These are phyloP conservation scores for Penicillium concentricum DNA, from an alignment of 2,329 filamentous ascomycete genomes.

Conservation along the genomic window DNA sequence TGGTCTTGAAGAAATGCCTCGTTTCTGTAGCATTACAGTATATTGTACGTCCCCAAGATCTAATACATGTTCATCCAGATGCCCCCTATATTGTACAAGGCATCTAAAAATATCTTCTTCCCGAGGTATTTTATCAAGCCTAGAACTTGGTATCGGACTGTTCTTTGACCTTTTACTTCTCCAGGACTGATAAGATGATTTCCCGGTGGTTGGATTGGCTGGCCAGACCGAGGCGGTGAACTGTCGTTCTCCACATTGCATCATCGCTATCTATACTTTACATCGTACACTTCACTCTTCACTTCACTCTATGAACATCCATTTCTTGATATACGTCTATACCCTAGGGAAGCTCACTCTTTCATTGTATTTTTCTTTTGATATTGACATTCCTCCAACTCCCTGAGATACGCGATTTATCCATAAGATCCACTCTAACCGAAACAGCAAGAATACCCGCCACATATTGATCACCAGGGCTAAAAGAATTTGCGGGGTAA, in stretches of 20 bases:
- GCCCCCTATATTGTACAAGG: not conserved
- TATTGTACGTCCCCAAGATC: not conserved
- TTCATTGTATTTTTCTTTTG: not conserved
- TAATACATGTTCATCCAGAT: too few relatives aligned
- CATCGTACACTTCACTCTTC: not conserved
- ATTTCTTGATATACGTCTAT: not conserved
- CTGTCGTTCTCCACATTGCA: slow-evolving; percentile 22
- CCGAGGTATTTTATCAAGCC: not conserved
- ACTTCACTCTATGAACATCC: too few relatives aligned
- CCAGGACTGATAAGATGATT: slow-evolving; percentile 9
- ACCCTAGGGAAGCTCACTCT: too few relatives aligned
- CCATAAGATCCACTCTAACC: slow-evolving; percentile 9
- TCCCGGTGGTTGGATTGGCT: slow-evolving; percentile 14
- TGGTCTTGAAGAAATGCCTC: not conserved
- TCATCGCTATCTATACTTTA: slow-evolving; percentile 5
- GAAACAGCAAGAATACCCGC: slow-evolving; percentile 1
- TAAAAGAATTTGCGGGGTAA: slow-evolving; percentile 5
- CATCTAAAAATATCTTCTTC: not conserved
- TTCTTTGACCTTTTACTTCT: not conserved
- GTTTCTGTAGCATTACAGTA: not conserved
- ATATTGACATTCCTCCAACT: not conserved
- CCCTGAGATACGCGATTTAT: not conserved
- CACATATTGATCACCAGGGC: slow-evolving; percentile 1
- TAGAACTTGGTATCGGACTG: not conserved
- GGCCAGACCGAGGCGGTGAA: slow-evolving; percentile 18